Percentiles rank a stretch among this genome's conserved stretches.
These are phyloP conservation scores for Alloascoidea africana DNA, from an alignment of 805 yeast species.

Conservation along the genomic window DNA sequence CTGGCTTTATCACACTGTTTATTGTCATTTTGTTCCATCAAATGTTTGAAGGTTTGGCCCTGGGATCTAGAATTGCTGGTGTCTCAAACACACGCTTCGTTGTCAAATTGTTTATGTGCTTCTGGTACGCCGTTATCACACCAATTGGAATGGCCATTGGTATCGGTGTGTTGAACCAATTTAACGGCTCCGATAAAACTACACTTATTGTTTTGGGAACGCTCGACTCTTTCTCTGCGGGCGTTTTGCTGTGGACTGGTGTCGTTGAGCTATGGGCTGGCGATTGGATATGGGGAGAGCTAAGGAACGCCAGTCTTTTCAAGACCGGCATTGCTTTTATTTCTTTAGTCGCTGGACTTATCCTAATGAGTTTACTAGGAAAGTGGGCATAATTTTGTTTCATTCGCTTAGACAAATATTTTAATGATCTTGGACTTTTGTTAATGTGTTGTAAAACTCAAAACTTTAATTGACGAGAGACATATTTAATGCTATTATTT, in stretches of 20 bases:
- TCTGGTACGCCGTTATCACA: constrained; percentile 44
- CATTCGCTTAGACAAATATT: too few relatives aligned
- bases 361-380: constrained; percentile 59
- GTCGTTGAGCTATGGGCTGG: constrained; percentile 69
- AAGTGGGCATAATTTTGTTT: constrained; percentile 58
- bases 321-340: constrained; percentile 36
- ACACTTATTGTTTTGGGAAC: constrained; percentile 56
- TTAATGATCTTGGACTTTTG: too few relatives aligned
- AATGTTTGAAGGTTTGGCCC: constrained; percentile 74
- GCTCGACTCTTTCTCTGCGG: constrained; percentile 65
- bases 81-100: constrained; percentile 30
- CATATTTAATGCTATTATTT: too few relatives aligned
- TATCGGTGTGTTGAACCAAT: constrained; percentile 51
- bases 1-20: constrained; percentile 56
- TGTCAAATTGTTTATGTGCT: constrained; percentile 7
- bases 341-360: constrained; percentile 43
- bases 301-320: constrained; percentile 43
- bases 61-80: constrained; percentile 62
- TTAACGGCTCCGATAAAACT: constrained; percentile 39
- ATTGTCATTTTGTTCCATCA: constrained; percentile 47
- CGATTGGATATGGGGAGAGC: constrained; percentile 49
- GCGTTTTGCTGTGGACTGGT: constrained; percentile 65
- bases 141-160: constrained; percentile 74
- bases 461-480: too few relatives aligned
- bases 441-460: too few relatives aligned